These are phyloP conservation scores for Monilinia laxa DNA, from an alignment of 2,329 filamentous ascomycete genomes.

Conservation along the genomic window DNA sequence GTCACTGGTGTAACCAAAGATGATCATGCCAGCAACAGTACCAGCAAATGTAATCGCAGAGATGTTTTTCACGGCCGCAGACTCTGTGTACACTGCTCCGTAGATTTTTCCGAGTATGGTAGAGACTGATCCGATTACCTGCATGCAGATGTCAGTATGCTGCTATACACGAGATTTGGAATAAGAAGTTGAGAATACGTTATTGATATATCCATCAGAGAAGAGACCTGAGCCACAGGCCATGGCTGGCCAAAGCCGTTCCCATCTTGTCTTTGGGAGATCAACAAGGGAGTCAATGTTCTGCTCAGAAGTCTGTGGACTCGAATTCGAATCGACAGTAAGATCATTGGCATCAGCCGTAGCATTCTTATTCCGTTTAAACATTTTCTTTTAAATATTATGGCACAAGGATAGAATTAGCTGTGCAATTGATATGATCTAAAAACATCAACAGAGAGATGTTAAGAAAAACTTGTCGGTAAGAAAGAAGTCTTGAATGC, in stretches of 20 bases:
- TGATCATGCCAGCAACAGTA: constrained; percentile 76
- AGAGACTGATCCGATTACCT: constrained; percentile 83
- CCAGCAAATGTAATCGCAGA: constrained; percentile 82
- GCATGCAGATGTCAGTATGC: not conserved
- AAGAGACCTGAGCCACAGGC: constrained; percentile 89
- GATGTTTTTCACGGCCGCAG: constrained; percentile 70
- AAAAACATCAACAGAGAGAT: not conserved
- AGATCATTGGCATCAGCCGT: constrained; percentile 16
- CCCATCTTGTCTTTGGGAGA: constrained; percentile 33
- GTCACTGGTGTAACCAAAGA: constrained; percentile 80
- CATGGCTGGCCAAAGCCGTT: constrained; percentile 59
- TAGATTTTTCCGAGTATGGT: constrained; percentile 73
- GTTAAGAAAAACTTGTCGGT: not conserved
- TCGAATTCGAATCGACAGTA: constrained; percentile 15
- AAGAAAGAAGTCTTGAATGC: constrained; percentile 4
- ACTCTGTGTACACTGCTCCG: constrained; percentile 64
- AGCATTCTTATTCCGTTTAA: constrained; percentile 25
- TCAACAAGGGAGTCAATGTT: constrained; percentile 29
- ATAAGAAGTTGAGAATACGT: constrained; percentile 51
- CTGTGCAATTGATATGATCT: not conserved
- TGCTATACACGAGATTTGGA: not conserved
- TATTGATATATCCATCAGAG: constrained; percentile 89
- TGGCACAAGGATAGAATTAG: not conserved
- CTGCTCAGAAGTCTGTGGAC: constrained; percentile 24
- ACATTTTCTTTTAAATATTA: constrained; percentile 21